These are phyloP conservation scores for Elongisporangium prolatum DNA, from an alignment of 352 stramenopile genomes.

Conservation along the genomic window DNA sequence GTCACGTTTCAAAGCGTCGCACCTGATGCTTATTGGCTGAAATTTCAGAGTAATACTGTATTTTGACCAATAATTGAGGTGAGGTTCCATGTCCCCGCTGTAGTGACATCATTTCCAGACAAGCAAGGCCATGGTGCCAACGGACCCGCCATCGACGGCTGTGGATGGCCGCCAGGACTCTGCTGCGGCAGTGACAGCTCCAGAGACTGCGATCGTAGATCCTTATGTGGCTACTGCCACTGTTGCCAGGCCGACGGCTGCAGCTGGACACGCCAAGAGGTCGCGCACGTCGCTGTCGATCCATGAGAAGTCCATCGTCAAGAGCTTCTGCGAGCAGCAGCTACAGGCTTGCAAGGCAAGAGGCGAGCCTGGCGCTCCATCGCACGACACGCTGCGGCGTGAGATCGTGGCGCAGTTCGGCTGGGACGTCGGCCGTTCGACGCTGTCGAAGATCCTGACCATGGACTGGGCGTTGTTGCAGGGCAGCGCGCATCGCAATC, in stretches of 20 bases:
- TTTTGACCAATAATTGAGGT: too few species aligned
- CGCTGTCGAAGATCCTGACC: slow-evolving; percentile 68
- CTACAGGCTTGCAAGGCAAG: slow-evolving; percentile 49
- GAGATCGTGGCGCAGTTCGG: slow-evolving; percentile 53
- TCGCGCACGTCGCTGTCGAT: slow-evolving; percentile 54
- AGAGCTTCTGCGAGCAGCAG: slow-evolving; percentile 73
- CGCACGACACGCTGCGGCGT: slow-evolving; percentile 50
- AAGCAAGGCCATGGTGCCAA: background rate
- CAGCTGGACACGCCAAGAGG: slow-evolving; percentile 6
- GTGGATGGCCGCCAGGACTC: background rate
- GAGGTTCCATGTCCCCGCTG: background rate
- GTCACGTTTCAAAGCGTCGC: background rate
- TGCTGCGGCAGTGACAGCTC: background rate
- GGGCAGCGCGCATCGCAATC: slow-evolving; percentile 41
- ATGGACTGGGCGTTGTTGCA: slow-evolving; percentile 61
- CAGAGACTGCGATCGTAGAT: too few species aligned
- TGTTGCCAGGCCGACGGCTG: background rate
- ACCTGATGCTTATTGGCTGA: background rate
- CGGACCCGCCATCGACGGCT: background rate
- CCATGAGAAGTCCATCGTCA: slow-evolving; percentile 66
- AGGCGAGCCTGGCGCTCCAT: slow-evolving; percentile 40
- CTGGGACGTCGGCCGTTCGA: slow-evolving; percentile 63
- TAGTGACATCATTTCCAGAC: background rate
- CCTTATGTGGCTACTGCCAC: background rate
- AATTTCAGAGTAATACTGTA: too few species aligned